A percentile compares a stretch with the other conserved stretches of the same genome.
Conservation (phyloP, 2,329 filamentous ascomycete genomes). For the Emmonsia crescens region DNA sequence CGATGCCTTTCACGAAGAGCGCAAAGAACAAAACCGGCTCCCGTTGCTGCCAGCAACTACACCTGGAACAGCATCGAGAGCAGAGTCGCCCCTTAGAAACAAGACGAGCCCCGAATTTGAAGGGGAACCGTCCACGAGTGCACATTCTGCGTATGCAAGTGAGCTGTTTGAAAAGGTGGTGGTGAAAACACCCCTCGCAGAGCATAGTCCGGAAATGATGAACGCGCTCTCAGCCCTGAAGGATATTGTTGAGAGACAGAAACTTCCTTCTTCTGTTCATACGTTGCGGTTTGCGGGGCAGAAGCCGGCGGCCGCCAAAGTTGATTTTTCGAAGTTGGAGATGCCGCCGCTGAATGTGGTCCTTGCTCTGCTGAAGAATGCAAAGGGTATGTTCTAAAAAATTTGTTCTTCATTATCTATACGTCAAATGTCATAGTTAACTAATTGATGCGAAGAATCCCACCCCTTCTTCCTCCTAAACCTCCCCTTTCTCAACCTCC, state of each 20-base stretch:
- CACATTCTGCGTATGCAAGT: conserved; percentile 39
- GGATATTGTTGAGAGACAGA: conserved; percentile 30
- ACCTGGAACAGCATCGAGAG: conserved; percentile 9
- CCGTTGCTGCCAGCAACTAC: conserved; percentile 1
- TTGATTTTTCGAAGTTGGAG: conserved; percentile 24
- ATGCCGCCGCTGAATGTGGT: conserved; percentile 29
- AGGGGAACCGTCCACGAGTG: conserved; percentile 39
- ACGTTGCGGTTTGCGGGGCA: conserved; percentile 21
- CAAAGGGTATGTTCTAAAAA: conserved; percentile 21
- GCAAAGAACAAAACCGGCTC: not conserved
- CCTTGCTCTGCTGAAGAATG: conserved; percentile 21
- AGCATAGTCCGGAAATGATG: conserved; percentile 29
- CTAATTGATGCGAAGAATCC: conserved; percentile 6
- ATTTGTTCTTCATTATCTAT: not conserved
- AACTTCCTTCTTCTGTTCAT: conserved; percentile 18
- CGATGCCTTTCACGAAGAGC: not conserved
- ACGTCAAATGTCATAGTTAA: not conserved
- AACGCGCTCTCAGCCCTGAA: conserved; percentile 29
- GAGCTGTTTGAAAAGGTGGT: conserved; percentile 33
- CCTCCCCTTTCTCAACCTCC: conserved; percentile 18
- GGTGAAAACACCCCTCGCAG: conserved; percentile 24
- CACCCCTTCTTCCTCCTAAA: conserved; percentile 13
- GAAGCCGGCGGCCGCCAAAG: conserved; percentile 13
- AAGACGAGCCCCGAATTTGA: conserved; percentile 30
- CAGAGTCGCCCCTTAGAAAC: conserved; percentile 19